A percentile compares a stretch with the other conserved stretches of the same genome.
phyloP scores from a whole-genome alignment of 805 yeast genomes.

The Spathaspora gorwiae region DNA sequence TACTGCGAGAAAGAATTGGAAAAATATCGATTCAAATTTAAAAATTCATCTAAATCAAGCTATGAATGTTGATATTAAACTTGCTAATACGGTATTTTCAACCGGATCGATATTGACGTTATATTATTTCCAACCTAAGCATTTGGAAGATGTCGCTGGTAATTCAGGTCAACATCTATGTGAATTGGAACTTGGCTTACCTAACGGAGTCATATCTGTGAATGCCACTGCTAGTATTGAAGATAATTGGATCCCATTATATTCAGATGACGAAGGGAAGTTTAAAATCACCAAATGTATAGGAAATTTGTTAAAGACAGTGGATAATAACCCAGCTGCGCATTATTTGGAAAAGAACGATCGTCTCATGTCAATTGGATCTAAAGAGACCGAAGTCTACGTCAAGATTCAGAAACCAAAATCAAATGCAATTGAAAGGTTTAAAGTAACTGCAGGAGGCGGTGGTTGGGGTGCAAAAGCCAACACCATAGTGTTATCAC shows the following conservation, averaged over 20 bases:
- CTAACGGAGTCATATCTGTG: slow-evolving; percentile 10
- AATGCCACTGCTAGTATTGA: slow-evolving; percentile 1
- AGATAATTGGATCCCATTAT: slow-evolving; percentile 35
- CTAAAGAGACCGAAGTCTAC: slow-evolving; percentile 42
- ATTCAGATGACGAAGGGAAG: slow-evolving; percentile 14
- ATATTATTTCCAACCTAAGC: slow-evolving; percentile 26
- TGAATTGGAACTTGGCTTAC: slow-evolving; percentile 21
- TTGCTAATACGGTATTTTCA: slow-evolving; percentile 39
- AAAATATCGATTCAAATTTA: slow-evolving; percentile 22
- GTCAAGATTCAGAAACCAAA: slow-evolving; percentile 23
- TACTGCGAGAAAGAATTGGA: slow-evolving; percentile 37
- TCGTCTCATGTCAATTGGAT: slow-evolving; percentile 31
- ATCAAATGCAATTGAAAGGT: slow-evolving; percentile 20
- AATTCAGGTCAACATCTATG: slow-evolving; percentile 27
- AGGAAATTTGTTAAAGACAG: slow-evolving; percentile 56
- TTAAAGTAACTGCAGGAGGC: slow-evolving; percentile 67
- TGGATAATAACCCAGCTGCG: slow-evolving; percentile 56
- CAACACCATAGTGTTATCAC: slow-evolving; percentile 60
- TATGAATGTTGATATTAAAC: slow-evolving; percentile 15
- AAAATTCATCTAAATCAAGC: slow-evolving; percentile 12
- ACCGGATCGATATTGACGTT: slow-evolving; percentile 32
- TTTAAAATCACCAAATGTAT: slow-evolving; percentile 45
- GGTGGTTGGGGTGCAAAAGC: slow-evolving; percentile 74
- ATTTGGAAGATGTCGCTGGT: slow-evolving; percentile 1
- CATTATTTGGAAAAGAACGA: slow-evolving; percentile 46